Percentiles rank a stretch among this genome's conserved stretches.
phyloP scores from a whole-genome alignment of 352 stramenopile genomes.

The Phytophthora rubi region DNA sequence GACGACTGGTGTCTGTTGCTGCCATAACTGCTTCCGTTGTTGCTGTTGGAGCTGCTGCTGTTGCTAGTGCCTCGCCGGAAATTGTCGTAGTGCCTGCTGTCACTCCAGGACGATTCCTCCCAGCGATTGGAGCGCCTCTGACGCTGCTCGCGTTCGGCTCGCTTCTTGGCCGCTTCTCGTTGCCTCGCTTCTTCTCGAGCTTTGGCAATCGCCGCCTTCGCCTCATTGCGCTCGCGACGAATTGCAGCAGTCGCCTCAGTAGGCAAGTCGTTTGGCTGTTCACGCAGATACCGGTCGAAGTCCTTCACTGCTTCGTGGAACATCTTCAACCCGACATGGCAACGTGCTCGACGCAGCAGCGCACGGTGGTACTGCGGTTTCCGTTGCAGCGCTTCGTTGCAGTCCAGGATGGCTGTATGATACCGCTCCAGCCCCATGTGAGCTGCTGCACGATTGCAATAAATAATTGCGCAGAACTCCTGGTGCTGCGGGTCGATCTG shows the following conservation, averaged over 20 bases:
- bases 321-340: constrained; percentile 64
- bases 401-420: constrained; percentile 74
- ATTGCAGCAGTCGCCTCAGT: constrained; percentile 38
- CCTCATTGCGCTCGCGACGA: constrained; percentile 55
- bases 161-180: constrained; percentile 49
- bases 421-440: constrained; percentile 77
- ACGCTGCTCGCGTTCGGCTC: constrained; percentile 52
- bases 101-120: constrained; percentile 56
- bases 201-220: constrained; percentile 56
- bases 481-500: constrained; percentile 68
- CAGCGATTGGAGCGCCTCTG: constrained; percentile 40
- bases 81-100: constrained; percentile 59
- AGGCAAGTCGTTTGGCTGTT: constrained; percentile 39
- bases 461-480: constrained; percentile 80
- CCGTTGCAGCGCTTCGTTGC: constrained; percentile 68
- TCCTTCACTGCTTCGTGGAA: constrained; percentile 70
- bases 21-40: constrained; percentile 11
- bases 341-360: constrained; percentile 73
- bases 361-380: constrained; percentile 67
- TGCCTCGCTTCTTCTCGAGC: constrained; percentile 44
- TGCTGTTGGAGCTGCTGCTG: constrained; percentile 9
- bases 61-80: constrained; percentile 41
- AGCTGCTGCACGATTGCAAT: constrained; percentile 83
- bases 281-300: constrained; percentile 75
- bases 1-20: constrained; percentile 31